Evolutionary conservation across 441 rosid genomes (phyloP).

Genomic region (Theobroma grandiflorum): DNA sequence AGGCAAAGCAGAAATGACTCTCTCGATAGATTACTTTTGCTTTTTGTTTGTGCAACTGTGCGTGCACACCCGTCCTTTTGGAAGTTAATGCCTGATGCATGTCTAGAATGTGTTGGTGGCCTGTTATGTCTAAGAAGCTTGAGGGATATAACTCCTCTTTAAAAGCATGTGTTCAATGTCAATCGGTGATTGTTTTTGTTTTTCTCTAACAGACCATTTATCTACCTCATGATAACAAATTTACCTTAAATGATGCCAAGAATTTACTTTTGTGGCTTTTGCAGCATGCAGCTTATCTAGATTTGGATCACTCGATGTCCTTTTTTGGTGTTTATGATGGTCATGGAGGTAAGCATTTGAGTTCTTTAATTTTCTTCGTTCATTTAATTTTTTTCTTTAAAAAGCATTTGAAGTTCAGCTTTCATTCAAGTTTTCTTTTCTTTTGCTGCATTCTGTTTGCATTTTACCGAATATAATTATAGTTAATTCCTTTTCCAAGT

Average conservation of each 20-base stretch:
- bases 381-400: not conserved
- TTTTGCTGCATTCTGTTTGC: not conserved
- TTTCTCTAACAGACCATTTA: not conserved
- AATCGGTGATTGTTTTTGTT: not conserved
- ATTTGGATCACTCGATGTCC: conserved; percentile 59
- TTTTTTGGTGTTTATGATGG: conserved; percentile 82
- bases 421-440: not conserved
- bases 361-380: conserved; percentile 20
- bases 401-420: not conserved
- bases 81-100: not conserved
- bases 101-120: not conserved
- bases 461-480: not conserved
- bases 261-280: conserved; percentile 35
- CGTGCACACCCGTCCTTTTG: not conserved
- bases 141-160: conserved; percentile 8
- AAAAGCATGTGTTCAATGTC: not conserved
- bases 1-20: not conserved
- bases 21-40: not conserved
- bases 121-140: not conserved
- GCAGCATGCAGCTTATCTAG: conserved; percentile 65
- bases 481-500: not conserved
- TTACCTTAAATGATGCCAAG: conserved; percentile 24
- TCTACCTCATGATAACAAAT: conserved; percentile 9
- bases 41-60: not conserved
- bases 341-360: conserved; percentile 61